Percentiles rank a stretch among this genome's conserved stretches.
phyloP scores from a whole-genome alignment of 495 filamentous ascomycete genomes.

The Penicillium salamii region DNA sequence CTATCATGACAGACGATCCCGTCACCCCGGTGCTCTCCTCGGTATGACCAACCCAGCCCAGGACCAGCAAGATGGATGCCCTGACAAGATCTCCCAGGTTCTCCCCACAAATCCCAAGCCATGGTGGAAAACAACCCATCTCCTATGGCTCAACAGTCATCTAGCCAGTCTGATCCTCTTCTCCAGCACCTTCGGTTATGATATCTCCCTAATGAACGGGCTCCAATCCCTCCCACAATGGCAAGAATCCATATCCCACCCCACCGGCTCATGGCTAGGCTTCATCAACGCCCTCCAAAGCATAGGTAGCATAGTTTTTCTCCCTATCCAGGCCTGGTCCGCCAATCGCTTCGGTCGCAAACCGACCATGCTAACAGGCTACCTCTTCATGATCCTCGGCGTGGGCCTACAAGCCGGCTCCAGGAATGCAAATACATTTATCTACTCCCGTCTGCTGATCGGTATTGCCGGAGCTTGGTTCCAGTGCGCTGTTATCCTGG shows the following conservation, averaged over 20 bases:
- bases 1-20: too few species aligned
- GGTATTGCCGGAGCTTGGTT: constrained; percentile 33
- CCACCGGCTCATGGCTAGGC: constrained; percentile 18
- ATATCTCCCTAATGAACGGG: constrained; percentile 23
- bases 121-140: constrained; percentile 6
- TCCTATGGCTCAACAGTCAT: neutral
- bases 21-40: neutral
- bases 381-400: constrained; percentile 1
- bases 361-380: neutral
- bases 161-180: constrained; percentile 4
- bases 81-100: neutral
- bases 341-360: constrained; percentile 10
- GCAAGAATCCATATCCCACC: constrained; percentile 15
- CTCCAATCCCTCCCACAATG: constrained; percentile 17
- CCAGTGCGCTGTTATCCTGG: constrained; percentile 51
- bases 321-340: neutral
- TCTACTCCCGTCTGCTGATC: constrained; percentile 1
- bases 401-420: constrained; percentile 4
- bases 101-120: neutral
- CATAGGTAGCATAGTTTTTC: constrained; percentile 10
- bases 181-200: constrained; percentile 17
- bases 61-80: neutral
- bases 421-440: neutral
- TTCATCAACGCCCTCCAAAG: constrained; percentile 19
- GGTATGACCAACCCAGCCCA: neutral